These are phyloP conservation scores for Cyphellophora europaea DNA, from an alignment of 2,329 filamentous ascomycete species.

Conservation along the genomic window DNA sequence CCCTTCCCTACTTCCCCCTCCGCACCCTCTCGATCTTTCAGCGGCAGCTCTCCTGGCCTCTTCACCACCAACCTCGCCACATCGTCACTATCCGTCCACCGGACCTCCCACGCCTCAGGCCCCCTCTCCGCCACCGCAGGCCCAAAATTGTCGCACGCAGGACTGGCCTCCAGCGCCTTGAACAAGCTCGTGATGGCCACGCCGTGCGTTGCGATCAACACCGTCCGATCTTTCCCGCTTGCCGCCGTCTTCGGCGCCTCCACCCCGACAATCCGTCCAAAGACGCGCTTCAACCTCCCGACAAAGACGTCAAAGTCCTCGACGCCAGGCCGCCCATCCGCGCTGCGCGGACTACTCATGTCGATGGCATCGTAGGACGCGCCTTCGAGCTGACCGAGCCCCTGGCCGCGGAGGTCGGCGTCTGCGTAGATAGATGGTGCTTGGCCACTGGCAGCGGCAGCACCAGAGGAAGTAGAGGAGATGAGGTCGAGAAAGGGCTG, in stretches of 20 bases:
- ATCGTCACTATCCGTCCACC: constrained; percentile 14
- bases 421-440: constrained; percentile 3
- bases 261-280: constrained; percentile 7
- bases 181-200: constrained; percentile 11
- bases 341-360: constrained; percentile 10
- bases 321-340: constrained; percentile 10
- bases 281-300: constrained; percentile 6
- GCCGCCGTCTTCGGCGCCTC: constrained; percentile 3
- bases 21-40: too few relatives aligned
- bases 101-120: constrained; percentile 10
- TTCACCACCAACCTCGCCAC: constrained; percentile 7
- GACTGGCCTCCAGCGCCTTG: constrained; percentile 7
- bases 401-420: constrained; percentile 8
- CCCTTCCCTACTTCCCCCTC: constrained; percentile 2
- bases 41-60: constrained; percentile 6
- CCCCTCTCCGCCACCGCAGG: constrained; percentile 7
- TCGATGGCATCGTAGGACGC: constrained; percentile 10
- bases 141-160: constrained; percentile 9
- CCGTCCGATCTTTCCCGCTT: constrained; percentile 4
- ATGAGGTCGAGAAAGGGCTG: constrained; percentile 3
- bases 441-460: background rate
- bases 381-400: constrained; percentile 9
- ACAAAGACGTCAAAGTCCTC: constrained; percentile 13
- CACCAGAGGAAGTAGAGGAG: too few relatives aligned
- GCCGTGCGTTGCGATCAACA: constrained; percentile 12